Conservation (phyloP, 257 asterid genomes). For the Ballota nigra region DNA sequence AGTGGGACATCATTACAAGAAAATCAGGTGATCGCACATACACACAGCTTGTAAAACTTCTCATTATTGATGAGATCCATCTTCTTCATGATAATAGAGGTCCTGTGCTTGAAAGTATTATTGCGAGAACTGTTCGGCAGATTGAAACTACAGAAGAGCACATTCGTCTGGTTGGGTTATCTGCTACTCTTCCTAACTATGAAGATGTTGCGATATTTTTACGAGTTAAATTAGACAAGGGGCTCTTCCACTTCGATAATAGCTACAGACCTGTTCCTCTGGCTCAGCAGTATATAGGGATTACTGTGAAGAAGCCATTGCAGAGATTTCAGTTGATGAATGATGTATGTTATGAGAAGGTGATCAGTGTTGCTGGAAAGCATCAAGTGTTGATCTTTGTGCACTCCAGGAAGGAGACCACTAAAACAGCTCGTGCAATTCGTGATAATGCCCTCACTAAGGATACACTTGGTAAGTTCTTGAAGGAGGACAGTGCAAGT, state of each 20-base stretch:
- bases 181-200: constrained; percentile 63
- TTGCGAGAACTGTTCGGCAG: constrained; percentile 64
- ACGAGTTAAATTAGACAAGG: constrained; percentile 45
- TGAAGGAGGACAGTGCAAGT: constrained; percentile 63
- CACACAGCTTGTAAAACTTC: constrained; percentile 57
- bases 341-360: constrained; percentile 63
- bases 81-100: constrained; percentile 66
- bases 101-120: constrained; percentile 61
- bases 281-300: constrained; percentile 62
- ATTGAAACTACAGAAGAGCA: constrained; percentile 58
- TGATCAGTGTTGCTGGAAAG: constrained; percentile 51
- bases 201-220: constrained; percentile 56
- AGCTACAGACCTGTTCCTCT: constrained; percentile 63
- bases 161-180: constrained; percentile 57
- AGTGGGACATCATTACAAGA: constrained; percentile 66
- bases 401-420: constrained; percentile 62
- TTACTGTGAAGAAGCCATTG: constrained; percentile 55
- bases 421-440: constrained; percentile 60
- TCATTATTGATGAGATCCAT: constrained; percentile 57
- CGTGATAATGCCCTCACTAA: constrained; percentile 56
- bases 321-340: constrained; percentile 69
- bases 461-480: constrained; percentile 54
- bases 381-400: constrained; percentile 66
- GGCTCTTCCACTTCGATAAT: constrained; percentile 60
- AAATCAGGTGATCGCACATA: constrained; percentile 67